phyloP scores from a whole-genome alignment of 768 basidiomycete species.

The Lanmaoa pseudosensibilis region DNA sequence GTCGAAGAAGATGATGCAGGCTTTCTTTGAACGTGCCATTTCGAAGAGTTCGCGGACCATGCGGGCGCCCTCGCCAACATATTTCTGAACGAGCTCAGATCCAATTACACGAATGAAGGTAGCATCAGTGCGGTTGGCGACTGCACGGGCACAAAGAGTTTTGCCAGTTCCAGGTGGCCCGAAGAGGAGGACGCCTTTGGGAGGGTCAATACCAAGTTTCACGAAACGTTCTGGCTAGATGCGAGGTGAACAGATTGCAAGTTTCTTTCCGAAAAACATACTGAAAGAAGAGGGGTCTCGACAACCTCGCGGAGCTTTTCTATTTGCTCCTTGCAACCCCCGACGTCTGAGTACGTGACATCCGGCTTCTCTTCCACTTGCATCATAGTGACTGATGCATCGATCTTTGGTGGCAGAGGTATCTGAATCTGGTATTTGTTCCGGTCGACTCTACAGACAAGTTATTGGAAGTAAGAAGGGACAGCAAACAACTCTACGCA shows the following conservation, averaged over 20 bases:
- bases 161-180: slow-evolving; percentile 99
- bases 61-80: slow-evolving; percentile 97
- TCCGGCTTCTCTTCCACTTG: slow-evolving; percentile 99
- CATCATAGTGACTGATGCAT: slow-evolving; percentile 99
- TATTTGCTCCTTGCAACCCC: slow-evolving; percentile 99
- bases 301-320: slow-evolving; percentile 99
- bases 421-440: slow-evolving; percentile 99
- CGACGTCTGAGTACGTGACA: slow-evolving; percentile 96
- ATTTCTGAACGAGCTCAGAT: slow-evolving; percentile 99
- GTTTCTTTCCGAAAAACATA: slow-evolving; percentile 39
- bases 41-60: slow-evolving; percentile 99
- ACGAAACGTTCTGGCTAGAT: slow-evolving; percentile 96
- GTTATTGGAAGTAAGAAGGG: slow-evolving; percentile 1
- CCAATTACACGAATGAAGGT: slow-evolving; percentile 99
- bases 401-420: slow-evolving; percentile 96
- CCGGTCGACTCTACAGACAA: slow-evolving; percentile 73
- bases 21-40: slow-evolving; percentile 98
- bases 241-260: slow-evolving; percentile 17
- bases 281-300: slow-evolving; percentile 91
- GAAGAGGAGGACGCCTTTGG: slow-evolving; percentile 94
- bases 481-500: slow-evolving; percentile 39
- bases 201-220: slow-evolving; percentile 97
- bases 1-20: slow-evolving; percentile 99
- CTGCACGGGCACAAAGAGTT: slow-evolving; percentile 96
- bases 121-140: slow-evolving; percentile 97